phyloP scores from a whole-genome alignment of 148 eudicot genomes.

The Vaccinium vitisidaea region DNA sequence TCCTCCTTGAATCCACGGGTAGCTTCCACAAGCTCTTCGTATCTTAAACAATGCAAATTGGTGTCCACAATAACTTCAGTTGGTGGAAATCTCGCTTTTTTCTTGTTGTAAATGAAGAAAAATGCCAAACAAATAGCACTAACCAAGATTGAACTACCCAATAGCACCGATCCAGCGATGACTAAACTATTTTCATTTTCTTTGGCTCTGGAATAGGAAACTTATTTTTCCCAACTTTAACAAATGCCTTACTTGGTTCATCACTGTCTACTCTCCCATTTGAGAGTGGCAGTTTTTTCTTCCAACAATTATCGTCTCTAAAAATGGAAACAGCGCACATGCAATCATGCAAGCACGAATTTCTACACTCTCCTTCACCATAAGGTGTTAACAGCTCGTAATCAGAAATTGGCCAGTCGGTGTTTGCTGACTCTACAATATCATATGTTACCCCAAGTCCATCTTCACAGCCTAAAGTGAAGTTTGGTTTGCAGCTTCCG shows the following conservation, averaged over 20 bases:
- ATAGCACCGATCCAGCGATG: conserved; percentile 10
- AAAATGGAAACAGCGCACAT: conserved; percentile 15
- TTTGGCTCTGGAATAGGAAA: not conserved
- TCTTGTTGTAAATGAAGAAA: conserved; percentile 10
- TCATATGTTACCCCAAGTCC: not conserved
- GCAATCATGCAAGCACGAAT: conserved; percentile 16
- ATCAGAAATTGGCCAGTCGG: conserved; percentile 16
- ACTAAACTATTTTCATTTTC: conserved; percentile 6
- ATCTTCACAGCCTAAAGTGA: conserved; percentile 14
- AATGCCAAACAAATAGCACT: conserved; percentile 12
- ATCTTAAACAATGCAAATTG: conserved; percentile 31
- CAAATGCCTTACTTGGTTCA: conserved; percentile 10
- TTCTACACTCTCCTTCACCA: conserved; percentile 12
- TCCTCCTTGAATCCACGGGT: conserved; percentile 51
- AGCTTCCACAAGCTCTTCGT: conserved; percentile 43
- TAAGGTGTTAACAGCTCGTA: conserved; percentile 9
- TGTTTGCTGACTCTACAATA: not conserved
- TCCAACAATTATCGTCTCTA: conserved; percentile 13
- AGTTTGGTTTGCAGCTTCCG: conserved; percentile 31
- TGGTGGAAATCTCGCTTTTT: not conserved
- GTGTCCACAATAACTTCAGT: not conserved
- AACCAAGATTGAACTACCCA: conserved; percentile 27
- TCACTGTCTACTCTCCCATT: conserved; percentile 10
- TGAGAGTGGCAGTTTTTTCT: conserved; percentile 24
- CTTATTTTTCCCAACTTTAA: conserved; percentile 19